These are phyloP conservation scores for Styphnolobium japonicum DNA, from an alignment of 306 rosid species.

Conservation along the genomic window DNA sequence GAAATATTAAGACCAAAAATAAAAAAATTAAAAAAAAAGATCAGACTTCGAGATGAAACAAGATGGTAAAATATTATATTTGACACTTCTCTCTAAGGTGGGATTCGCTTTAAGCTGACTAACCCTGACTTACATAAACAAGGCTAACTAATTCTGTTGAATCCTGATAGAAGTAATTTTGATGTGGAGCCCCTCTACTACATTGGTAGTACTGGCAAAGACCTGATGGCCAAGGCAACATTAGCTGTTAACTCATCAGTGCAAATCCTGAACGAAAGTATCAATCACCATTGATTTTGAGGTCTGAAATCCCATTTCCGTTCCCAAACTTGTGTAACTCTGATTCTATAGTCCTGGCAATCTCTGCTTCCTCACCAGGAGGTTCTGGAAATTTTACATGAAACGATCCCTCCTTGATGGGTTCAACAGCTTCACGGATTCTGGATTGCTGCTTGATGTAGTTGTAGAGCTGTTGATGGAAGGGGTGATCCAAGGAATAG, in stretches of 20 bases:
- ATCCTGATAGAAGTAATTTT: constrained; percentile 19
- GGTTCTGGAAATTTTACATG: constrained; percentile 75
- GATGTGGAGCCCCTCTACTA: constrained; percentile 20
- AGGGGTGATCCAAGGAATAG: constrained; percentile 78
- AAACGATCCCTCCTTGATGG: constrained; percentile 78
- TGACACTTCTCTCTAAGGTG: constrained; percentile 37
- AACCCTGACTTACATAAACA: constrained; percentile 40
- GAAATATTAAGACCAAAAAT: not conserved
- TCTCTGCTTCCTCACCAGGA: constrained; percentile 48
- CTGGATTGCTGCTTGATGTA: constrained; percentile 67
- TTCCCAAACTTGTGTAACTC: constrained; percentile 58
- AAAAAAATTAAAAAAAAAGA: not conserved
- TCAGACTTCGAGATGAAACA: not conserved
- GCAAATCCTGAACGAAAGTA: not conserved
- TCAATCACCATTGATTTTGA: constrained; percentile 45
- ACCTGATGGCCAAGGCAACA: constrained; percentile 14
- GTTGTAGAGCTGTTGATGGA: constrained; percentile 81
- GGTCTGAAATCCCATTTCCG: constrained; percentile 41
- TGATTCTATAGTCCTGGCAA: constrained; percentile 62
- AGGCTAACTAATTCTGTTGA: constrained; percentile 28
- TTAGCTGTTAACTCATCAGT: not conserved
- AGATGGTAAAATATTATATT: constrained; percentile 9
- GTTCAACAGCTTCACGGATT: constrained; percentile 37
- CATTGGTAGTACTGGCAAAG: constrained; percentile 23
- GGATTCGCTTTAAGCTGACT: constrained; percentile 21